Base-by-base conservation (phyloP, 73 alveolate genomes). In the Loxodes magnus region DNA sequence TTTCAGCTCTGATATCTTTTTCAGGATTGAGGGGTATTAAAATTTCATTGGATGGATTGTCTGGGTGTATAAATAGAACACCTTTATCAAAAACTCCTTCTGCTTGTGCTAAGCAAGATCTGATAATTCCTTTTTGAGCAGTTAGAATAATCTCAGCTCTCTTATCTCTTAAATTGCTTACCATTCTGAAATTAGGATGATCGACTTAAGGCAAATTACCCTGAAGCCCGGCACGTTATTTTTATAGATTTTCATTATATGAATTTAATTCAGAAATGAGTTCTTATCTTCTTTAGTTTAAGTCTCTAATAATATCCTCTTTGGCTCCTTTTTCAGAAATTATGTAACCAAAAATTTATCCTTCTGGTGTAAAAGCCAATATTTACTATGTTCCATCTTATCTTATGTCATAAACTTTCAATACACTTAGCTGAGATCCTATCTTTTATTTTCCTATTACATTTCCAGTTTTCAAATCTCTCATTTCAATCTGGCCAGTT, bases 41-140 rank as follows among this genome's bases (percentile, higher is more conserved):
- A 6, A 78, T 66, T 30, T 60, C 57, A 26, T 65, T 60, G 14
- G 70, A 24, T 35, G 80, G 77, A 44, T 65, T 50, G 23, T 55
- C 54, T 1, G 97, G 97, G 51, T 87, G 83, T 42, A 76, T 69
- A 38, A 77, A 80, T 35, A 42, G 37, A 2, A 86, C 61, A 46
- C 78, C 97, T 12, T 82, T 87, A 50, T 67, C 84, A 43, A 74
- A 87, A 3, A 87, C 42, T 26, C 82, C 84, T 37, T 87, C 97
- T 37, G 76, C 43, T 17, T 60, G 58, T 23, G 66, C 37, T 4
- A 83, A 58, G 15, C 76, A 82, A 50, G 75, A 59, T 79, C 74
- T 82, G 54, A 87, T 82, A 7, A 82, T n/a, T n/a, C n/a, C n/a
- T n/a, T n/a, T n/a, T n/a, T n/a, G n/a, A n/a, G n/a, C n/a, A n/a